Base-by-base conservation (phyloP, 345 rosid species). In the Hibiscus trionum region DNA sequence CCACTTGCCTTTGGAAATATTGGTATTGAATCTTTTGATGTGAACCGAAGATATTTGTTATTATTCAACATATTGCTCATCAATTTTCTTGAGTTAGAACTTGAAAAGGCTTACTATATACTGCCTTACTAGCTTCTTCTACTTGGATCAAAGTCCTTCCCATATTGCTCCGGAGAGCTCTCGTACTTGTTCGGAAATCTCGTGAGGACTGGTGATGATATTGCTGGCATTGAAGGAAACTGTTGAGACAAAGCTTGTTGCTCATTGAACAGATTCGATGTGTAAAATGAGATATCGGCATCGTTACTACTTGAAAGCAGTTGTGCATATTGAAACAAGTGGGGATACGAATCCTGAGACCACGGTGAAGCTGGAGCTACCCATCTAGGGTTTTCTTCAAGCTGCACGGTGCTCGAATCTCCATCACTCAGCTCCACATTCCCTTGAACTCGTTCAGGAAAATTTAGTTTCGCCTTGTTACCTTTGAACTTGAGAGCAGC, bases 401-500 rank as follows among this genome's bases (percentile, higher is more conserved):
- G 19, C 57, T 21, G 65, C 53, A 47, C 7, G 21, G 15, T 63
- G 1, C 68, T 63, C 52, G 60, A 68, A 50, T 4, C 71, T 68
- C 60, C 71, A 0, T 33, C 46, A 29, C 72, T 69, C 62, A 46
- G 68, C 11, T 85, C 80, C 17, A 82, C 63, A 5, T 69, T 72
- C 2, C 86, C 90, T 76, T 89, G 96, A 57, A 91, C 91, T 66
- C 89, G 77, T 79, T 91, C 93, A 0, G 98, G 98, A 72, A 93
- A 93, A 77, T 93, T 93, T 12, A 93, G 93, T 75, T 93, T 93
- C 42, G 98, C 98, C 73, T 93, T 93, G 58, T 86, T 89, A 70
- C 98, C 98, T 85, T 91, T 93, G 84, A 93, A 93, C 80, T 87
- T 89, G 12, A 93, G 90, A 39, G 98, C 98, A 4, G 98, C 98